Evolutionary conservation across 345 rosid species (phyloP), one percentile per base, ranked within the genome.

Genomic region (Laguncularia racemosa): DNA sequence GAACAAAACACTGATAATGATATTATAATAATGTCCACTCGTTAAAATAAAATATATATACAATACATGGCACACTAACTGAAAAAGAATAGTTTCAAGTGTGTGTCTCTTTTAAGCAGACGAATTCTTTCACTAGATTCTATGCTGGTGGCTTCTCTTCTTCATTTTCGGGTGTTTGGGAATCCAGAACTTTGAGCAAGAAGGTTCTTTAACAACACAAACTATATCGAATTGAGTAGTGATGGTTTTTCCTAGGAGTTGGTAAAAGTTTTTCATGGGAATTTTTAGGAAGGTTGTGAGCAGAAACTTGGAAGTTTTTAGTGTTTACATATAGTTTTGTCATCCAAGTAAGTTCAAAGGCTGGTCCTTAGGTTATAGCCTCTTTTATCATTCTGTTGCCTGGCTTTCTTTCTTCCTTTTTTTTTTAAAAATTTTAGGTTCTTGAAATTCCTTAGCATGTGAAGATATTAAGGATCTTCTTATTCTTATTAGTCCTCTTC

Each of bases 51-150:
- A 45, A n/a, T 16, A 53, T 53, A 40, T 15, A 23, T 15, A 52
- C 6, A 17, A 48, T 46, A 2, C 21, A 19, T 14, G 14, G 13
- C 13, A 20, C 28, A 48, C 20, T 20, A 13, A 46, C 46, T 20
- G 51, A 23, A 44, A 48, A 46, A 64, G n/a, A 66, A 62, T 63
- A 40, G 73, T 49, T 40, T 53, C 59, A 59, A 44, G 68, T 44
- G 72, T 44, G 72, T 48, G 53, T 57, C 62, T 67, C 69, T 73
- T 75, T 83, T 77, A 76, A 83, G 71, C 60, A 63, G 80, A 67
- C 61, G 59, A 64, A 33, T 70, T 63, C 56, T 65, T 50, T 47
- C 53, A 17, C 45, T 51, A 19, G 83, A 83, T 77, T 75, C 76
- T 65, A 33, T 4, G 40, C 7, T 33, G 40, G 40, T 6, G 4